Evolutionary conservation across 805 yeast genomes (phyloP).

Genomic region (Cyberlindnera petersonii): DNA sequence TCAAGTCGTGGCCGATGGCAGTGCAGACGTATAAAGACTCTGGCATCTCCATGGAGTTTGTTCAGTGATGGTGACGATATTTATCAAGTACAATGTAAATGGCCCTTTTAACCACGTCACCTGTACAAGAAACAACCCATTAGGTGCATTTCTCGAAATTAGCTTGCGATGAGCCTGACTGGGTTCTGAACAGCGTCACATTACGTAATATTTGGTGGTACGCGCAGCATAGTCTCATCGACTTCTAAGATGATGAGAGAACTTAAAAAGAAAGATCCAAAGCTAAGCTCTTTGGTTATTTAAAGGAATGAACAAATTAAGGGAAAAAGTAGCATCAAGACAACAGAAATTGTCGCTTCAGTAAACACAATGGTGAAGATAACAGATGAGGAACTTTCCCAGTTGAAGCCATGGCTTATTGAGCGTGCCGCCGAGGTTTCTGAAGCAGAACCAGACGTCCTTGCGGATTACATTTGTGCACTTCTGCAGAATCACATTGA

Average conservation of each 20-base stretch:
- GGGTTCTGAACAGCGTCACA: too few relatives aligned
- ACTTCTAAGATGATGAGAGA: too few relatives aligned
- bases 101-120: too few relatives aligned
- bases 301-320: neutral
- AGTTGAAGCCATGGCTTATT: conserved; percentile 30
- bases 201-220: too few relatives aligned
- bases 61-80: too few relatives aligned
- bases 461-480: conserved; percentile 43
- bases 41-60: too few relatives aligned
- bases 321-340: neutral
- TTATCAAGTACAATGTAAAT: neutral
- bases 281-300: too few relatives aligned
- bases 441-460: conserved; percentile 40
- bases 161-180: too few relatives aligned
- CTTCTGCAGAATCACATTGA: conserved; percentile 36
- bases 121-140: too few relatives aligned
- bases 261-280: too few relatives aligned
- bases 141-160: too few relatives aligned
- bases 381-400: conserved; percentile 11
- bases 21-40: conserved; percentile 23
- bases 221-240: too few relatives aligned
- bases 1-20: conserved; percentile 25
- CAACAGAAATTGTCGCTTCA: neutral
- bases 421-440: conserved; percentile 21
- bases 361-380: neutral